These are phyloP conservation scores for Xylariaceae sp. DNA, from an alignment of 2,329 filamentous ascomycete species.

Conservation along the genomic window DNA sequence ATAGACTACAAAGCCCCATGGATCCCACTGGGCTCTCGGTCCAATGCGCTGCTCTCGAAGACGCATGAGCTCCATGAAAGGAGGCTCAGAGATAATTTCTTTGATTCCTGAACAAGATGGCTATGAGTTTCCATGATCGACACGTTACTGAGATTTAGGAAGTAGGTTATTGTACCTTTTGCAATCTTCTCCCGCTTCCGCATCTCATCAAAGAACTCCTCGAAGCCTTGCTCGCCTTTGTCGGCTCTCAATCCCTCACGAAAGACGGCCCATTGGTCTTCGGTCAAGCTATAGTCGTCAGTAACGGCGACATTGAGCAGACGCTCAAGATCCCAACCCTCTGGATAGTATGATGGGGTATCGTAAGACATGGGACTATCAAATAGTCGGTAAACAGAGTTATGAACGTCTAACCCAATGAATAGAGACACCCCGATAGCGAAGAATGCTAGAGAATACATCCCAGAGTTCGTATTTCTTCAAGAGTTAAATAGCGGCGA, in stretches of 20 bases:
- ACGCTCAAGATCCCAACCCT: conserved; percentile 29
- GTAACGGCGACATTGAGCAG: conserved; percentile 22
- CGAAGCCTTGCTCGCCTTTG: conserved; percentile 23
- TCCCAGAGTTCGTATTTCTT: too few relatives aligned
- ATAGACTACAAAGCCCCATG: conserved; percentile 29
- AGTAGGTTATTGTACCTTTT: conserved; percentile 10
- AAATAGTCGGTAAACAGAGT: too few relatives aligned
- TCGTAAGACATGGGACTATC: too few relatives aligned
- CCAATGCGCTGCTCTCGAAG: conserved; percentile 18
- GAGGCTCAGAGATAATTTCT: conserved; percentile 16
- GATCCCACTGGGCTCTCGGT: conserved; percentile 16
- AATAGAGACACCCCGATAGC: too few relatives aligned
- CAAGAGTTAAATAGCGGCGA: too few relatives aligned
- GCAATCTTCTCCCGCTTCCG: conserved; percentile 13
- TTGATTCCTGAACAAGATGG: conserved; percentile 8
- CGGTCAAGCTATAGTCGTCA: conserved; percentile 7
- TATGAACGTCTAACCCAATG: too few relatives aligned
- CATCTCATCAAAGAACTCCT: conserved; percentile 28
- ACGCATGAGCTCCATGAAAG: conserved; percentile 26
- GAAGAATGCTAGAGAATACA: too few relatives aligned
- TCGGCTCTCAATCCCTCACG: conserved; percentile 26
- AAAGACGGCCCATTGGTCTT: conserved; percentile 16
- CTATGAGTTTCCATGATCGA: too few relatives aligned
- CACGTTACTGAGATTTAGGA: neutral
- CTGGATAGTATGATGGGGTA: conserved; percentile 25